phyloP scores from a whole-genome alignment of 1,284 basidiomycete genomes.

The Trametes pubescens region DNA sequence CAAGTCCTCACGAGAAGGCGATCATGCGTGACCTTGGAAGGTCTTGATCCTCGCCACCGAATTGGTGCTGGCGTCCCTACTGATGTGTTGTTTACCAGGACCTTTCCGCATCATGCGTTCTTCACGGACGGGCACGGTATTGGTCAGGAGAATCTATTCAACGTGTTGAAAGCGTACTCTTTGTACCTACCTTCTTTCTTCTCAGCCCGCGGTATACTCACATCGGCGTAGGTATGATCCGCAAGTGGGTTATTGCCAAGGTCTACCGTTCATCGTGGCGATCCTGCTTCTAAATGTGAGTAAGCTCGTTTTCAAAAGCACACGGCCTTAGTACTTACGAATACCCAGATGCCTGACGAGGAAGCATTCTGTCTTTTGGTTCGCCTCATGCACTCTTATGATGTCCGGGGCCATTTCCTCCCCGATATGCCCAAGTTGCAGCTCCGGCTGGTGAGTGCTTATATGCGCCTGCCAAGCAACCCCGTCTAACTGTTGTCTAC shows the following conservation, averaged over 20 bases:
- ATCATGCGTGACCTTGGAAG: constrained; percentile 92
- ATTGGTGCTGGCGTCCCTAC: background rate
- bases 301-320: constrained; percentile 2
- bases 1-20: constrained; percentile 91
- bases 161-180: constrained; percentile 97
- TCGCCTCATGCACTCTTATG: constrained; percentile 98
- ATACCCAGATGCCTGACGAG: constrained; percentile 92
- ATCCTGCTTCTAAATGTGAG: constrained; percentile 90
- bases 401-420: constrained; percentile 93
- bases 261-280: constrained; percentile 94
- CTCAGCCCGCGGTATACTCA: constrained; percentile 17
- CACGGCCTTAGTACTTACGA: background rate
- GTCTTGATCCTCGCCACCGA: constrained; percentile 41
- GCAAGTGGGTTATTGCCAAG: constrained; percentile 97
- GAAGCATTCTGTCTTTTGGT: constrained; percentile 97
- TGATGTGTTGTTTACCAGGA: constrained; percentile 55
- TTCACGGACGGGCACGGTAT: constrained; percentile 93
- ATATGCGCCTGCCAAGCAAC: constrained; percentile 16
- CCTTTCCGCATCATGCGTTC: constrained; percentile 97
- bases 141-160: constrained; percentile 96
- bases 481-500: background rate
- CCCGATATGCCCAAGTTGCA: constrained; percentile 99
- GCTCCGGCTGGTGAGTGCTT: constrained; percentile 75
- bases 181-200: constrained; percentile 56
- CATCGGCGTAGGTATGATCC: constrained; percentile 78